Evolutionary conservation across 441 rosid genomes (phyloP).

Genomic region (Isatis lusitanica): DNA sequence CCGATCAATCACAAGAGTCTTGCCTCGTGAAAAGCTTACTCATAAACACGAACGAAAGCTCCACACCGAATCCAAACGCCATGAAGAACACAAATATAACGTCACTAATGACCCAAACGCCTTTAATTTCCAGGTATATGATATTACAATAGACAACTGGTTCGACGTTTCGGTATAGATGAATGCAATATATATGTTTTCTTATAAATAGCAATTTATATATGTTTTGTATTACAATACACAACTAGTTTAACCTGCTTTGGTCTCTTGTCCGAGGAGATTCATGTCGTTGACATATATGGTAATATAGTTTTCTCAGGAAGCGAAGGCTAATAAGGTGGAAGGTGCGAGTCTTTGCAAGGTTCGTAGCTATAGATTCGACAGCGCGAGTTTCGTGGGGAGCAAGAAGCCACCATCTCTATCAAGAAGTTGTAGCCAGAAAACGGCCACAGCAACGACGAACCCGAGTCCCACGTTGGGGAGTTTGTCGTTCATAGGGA

Average conservation of each 20-base stretch:
- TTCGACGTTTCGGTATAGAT: background rate
- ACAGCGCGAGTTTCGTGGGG: conserved; percentile 36
- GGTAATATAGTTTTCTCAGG: conserved; percentile 27
- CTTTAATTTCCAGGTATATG: conserved; percentile 8
- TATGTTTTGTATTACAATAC: too few species aligned
- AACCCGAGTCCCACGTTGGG: background rate
- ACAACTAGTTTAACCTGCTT: too few species aligned
- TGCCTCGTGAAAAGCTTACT: conserved; percentile 35
- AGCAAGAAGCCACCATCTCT: conserved; percentile 31
- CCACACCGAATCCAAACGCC: conserved; percentile 20
- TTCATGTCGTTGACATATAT: background rate
- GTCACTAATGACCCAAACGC: background rate
- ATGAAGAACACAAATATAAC: conserved; percentile 10
- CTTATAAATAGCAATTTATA: too few species aligned
- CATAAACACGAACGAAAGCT: conserved; percentile 17
- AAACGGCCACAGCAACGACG: conserved; percentile 17
- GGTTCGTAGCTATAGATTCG: conserved; percentile 43
- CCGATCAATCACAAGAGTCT: conserved; percentile 32
- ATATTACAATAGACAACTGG: background rate
- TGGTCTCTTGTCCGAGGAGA: background rate
- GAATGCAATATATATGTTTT: too few species aligned
- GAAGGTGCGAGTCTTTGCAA: conserved; percentile 42
- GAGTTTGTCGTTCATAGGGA: conserved; percentile 22
- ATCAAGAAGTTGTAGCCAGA: conserved; percentile 52
- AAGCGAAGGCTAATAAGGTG: conserved; percentile 11